Base-by-base conservation (phyloP, 805 yeast species). In the Candida ficus region DNA sequence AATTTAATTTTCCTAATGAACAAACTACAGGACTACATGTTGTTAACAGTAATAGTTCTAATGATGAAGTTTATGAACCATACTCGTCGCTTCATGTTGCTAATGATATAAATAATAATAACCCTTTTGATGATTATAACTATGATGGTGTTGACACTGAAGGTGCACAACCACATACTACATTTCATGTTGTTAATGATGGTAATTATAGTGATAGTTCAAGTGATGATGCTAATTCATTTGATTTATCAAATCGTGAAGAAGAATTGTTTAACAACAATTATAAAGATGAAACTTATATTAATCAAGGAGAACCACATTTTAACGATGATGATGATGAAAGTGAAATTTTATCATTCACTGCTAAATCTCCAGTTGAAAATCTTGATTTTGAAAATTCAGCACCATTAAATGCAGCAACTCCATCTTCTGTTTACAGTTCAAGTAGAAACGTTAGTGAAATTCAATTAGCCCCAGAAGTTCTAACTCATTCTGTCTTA, bases 281-380 rank as follows among this genome's bases (percentile, higher is more conserved):
- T n/a, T 23, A 25, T 8, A 16, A 13, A 11, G 38, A 40, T 3
- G 49, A 42, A 20, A 49, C 41, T 30, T 46, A 48, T 21, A 44
- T 48, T 13, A 35, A 44, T 2, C 54, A 45, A 34, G 8, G 16
- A 22, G 34, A 37, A 13, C 13, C 19, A 14, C 5, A 20, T 11
- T 13, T 21, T 16, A 26, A n/a, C 21, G 7, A 27, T 14, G 9
- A 32, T n/a, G 48, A 33, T 9, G 52, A 48, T 14, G 57, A 44
- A 2, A 51, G 53, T 34, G 64, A 52, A 3, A 56, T 48, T 6
- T 39, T 66, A 17, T 59, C 58, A 33, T 66, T 66, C 41, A 57
- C 55, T 7, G 68, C 66, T 2, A 54, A 58, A 36, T 57, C 68
- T 3, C 66, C 68, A 7, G 49, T 50, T 36, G 53, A 51, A 3